Conservation (phyloP, 805 yeast species). For the Nakazawaea ernobii region DNA sequence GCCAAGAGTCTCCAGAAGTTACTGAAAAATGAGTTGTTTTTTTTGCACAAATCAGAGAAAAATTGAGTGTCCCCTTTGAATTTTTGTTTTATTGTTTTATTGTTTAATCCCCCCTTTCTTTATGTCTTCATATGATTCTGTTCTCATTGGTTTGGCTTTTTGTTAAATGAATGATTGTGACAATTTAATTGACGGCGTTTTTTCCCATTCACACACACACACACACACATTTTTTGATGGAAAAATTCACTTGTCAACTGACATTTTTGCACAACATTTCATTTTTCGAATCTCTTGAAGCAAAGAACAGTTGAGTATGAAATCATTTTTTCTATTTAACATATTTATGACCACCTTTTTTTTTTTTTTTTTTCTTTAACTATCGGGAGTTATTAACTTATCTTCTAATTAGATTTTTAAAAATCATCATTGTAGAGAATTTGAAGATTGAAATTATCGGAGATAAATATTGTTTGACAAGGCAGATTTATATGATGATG, state of each 20-base stretch:
- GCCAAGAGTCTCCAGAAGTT: background rate
- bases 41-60: background rate
- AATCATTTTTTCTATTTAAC: too few species aligned
- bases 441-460: background rate
- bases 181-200: background rate
- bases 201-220: background rate
- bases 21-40: background rate
- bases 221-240: constrained; percentile 1
- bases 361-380: too few species aligned
- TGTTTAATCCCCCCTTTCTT: constrained; percentile 1
- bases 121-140: background rate
- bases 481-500: background rate
- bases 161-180: background rate
- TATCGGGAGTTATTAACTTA: background rate
- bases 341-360: background rate
- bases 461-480: background rate
- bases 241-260: background rate
- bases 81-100: background rate
- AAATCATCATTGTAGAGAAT: background rate
- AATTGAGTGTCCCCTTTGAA: constrained; percentile 10
- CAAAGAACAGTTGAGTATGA: too few species aligned
- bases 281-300: background rate
- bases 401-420: background rate
- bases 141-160: background rate
- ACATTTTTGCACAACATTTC: background rate